Base-by-base conservation (phyloP, 257 asterid genomes). In the Penstemon davidsonii region DNA sequence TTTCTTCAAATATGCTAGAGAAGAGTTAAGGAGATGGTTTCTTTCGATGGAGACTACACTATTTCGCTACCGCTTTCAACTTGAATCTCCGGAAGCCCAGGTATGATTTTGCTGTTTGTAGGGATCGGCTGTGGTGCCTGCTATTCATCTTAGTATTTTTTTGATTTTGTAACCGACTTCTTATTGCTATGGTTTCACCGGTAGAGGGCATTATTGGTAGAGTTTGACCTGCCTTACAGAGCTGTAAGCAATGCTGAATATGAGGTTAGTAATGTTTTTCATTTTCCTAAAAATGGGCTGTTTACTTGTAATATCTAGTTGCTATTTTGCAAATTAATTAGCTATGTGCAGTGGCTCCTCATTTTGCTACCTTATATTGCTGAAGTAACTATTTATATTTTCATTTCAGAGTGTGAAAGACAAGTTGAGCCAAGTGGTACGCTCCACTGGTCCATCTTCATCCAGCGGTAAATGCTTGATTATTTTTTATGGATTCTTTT, bases 11-110 rank as follows among this genome's bases (percentile, higher is more conserved):
- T 66, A 73, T 75, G 46, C 60, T 54, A 93, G 98, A 76, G 99
- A 90, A 81, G 96, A 90, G 68, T 78, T 90, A 73, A 76, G 97
- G 77, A 90, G 73, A 79, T 90, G 97, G 97, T 93, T 90, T 83
- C 95, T 93, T 73, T 90, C 96, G 33, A 83, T 83, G 82, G 96
- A 93, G 88, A 88, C 97, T 58, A 76, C 89, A 60, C 78, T 93
- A 37, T 93, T 93, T 73, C 88, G 95, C 49, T 81, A 84, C 74
- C 97, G 99, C 7, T 87, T 90, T 75, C 88, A 60, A 69, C 58
- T 4, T 37, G 84, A 86, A 83, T 45, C 78, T 60, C 8, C 77
- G 57, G 97, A 87, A 53, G 77, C 82, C 62, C 92, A 93, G 97
- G 99, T 90, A 36, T 62, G 76, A 56, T 76, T 73, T 75, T 65